Conservation (phyloP, 2,329 filamentous ascomycete genomes). For the Hansfordia pulvinata region DNA sequence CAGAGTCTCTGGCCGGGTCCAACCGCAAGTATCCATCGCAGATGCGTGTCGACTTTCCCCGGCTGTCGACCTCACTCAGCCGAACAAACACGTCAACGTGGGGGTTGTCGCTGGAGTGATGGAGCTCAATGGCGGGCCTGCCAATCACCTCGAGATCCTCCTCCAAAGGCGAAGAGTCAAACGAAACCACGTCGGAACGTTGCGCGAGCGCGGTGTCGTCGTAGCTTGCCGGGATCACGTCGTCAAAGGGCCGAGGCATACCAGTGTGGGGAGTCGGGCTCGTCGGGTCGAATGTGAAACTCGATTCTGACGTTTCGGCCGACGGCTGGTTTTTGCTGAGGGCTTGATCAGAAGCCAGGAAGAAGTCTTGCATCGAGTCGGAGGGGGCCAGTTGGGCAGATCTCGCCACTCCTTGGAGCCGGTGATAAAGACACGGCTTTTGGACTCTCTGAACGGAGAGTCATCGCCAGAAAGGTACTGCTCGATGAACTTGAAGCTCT, state of each 20-base stretch:
- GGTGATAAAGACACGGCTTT: slow-evolving; percentile 7
- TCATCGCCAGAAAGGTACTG: too few relatives aligned
- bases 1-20: not conserved
- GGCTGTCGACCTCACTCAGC: slow-evolving; percentile 2
- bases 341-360: too few relatives aligned
- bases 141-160: slow-evolving; percentile 3
- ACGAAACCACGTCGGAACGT: slow-evolving; percentile 1
- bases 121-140: slow-evolving; percentile 1
- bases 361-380: too few relatives aligned
- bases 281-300: slow-evolving; percentile 4
- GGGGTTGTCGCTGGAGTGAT: slow-evolving; percentile 3
- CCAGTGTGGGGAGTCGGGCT: slow-evolving; percentile 3
- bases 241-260: not conserved
- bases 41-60: slow-evolving; percentile 2
- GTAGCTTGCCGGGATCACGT: not conserved
- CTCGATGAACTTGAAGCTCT: too few relatives aligned
- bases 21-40: slow-evolving; percentile 2
- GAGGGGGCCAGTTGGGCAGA: too few relatives aligned
- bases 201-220: not conserved
- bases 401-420: slow-evolving; percentile 6
- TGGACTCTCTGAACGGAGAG: too few relatives aligned
- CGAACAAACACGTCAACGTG: slow-evolving; percentile 3
- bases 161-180: slow-evolving; percentile 1
- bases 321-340: too few relatives aligned
- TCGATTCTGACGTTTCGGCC: not conserved